phyloP scores from a whole-genome alignment of 2,329 filamentous ascomycete species.

The Penicillium olsonii region DNA sequence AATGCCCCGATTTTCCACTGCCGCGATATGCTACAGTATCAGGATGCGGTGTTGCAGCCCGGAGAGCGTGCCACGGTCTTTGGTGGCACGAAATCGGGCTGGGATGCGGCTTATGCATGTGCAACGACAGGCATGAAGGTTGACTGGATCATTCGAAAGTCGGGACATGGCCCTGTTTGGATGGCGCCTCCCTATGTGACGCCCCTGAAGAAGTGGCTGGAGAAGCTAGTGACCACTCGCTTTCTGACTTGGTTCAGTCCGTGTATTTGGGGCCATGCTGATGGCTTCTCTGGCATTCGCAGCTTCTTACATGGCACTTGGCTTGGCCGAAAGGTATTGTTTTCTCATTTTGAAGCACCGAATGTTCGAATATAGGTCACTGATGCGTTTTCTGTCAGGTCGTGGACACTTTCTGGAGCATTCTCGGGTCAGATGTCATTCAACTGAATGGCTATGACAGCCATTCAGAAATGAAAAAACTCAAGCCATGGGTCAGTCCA shows the following conservation, averaged over 20 bases:
- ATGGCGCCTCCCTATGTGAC: slow-evolving; percentile 58
- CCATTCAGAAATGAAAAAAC: slow-evolving; percentile 47
- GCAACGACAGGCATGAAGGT: slow-evolving; percentile 54
- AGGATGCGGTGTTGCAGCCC: slow-evolving; percentile 30
- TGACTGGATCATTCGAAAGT: slow-evolving; percentile 45
- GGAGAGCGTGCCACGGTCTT: slow-evolving; percentile 50
- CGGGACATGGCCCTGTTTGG: slow-evolving; percentile 45
- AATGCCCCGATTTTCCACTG: slow-evolving; percentile 59
- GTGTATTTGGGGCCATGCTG: slow-evolving; percentile 68
- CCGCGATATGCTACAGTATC: slow-evolving; percentile 51
- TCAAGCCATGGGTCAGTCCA: slow-evolving; percentile 48
- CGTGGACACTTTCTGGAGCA: slow-evolving; percentile 56
- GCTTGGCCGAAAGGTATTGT: slow-evolving; percentile 48
- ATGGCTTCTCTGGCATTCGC: slow-evolving; percentile 54
- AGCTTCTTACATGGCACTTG: slow-evolving; percentile 54
- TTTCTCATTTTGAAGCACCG: too few relatives aligned
- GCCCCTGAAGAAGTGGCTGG: slow-evolving; percentile 66
- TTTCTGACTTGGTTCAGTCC: slow-evolving; percentile 74
- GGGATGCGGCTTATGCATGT: slow-evolving; percentile 63
- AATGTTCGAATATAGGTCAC: too few relatives aligned
- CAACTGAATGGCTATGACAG: slow-evolving; percentile 49
- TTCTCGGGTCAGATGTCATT: slow-evolving; percentile 53
- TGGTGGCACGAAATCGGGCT: slow-evolving; percentile 64
- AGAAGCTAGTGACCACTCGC: slow-evolving; percentile 67
- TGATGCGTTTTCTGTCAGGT: slow-evolving; percentile 15